Evolutionary conservation across 2,329 filamentous ascomycete species (phyloP).

Genomic region (Nothophaeocryptopus gaeumannii): DNA sequence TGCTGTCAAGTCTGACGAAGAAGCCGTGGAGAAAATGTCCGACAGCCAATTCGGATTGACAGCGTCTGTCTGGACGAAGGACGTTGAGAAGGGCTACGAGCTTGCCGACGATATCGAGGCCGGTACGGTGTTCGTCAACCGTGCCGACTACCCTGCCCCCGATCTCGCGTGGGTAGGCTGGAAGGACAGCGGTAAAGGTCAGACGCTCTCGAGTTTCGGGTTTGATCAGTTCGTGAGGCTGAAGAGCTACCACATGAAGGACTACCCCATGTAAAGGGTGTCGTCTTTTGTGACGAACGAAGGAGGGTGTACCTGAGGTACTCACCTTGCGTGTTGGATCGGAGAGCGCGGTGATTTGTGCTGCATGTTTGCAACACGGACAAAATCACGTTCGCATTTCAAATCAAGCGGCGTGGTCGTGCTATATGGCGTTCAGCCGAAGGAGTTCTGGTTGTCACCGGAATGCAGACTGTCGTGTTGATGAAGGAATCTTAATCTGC

Average conservation of each 20-base stretch:
- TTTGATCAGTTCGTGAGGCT: slow-evolving; percentile 96
- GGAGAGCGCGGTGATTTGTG: too few relatives aligned
- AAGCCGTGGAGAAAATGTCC: slow-evolving; percentile 85
- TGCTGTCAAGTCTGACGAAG: slow-evolving; percentile 76
- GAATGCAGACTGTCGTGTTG: too few relatives aligned
- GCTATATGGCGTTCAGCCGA: too few relatives aligned
- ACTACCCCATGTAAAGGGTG: slow-evolving; percentile 53
- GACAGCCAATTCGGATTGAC: slow-evolving; percentile 92
- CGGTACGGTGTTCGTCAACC: slow-evolving; percentile 93
- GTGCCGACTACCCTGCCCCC: slow-evolving; percentile 86
- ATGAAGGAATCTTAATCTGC: too few relatives aligned
- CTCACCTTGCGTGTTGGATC: too few relatives aligned
- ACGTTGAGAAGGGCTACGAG: slow-evolving; percentile 69
- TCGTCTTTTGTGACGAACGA: too few relatives aligned
- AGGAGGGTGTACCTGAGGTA: too few relatives aligned
- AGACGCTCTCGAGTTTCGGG: slow-evolving; percentile 83
- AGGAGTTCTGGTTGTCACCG: too few relatives aligned
- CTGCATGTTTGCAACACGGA: too few relatives aligned
- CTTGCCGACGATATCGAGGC: slow-evolving; percentile 81
- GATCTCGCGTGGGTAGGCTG: slow-evolving; percentile 68
- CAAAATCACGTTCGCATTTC: too few relatives aligned
- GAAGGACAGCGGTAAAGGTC: slow-evolving; percentile 94
- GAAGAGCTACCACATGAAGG: slow-evolving; percentile 93
- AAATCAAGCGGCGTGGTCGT: too few relatives aligned
- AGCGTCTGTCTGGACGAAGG: slow-evolving; percentile 96